These are phyloP conservation scores for Phalaenopsis equestris DNA, from an alignment of 106 monocot species.

Conservation along the genomic window DNA sequence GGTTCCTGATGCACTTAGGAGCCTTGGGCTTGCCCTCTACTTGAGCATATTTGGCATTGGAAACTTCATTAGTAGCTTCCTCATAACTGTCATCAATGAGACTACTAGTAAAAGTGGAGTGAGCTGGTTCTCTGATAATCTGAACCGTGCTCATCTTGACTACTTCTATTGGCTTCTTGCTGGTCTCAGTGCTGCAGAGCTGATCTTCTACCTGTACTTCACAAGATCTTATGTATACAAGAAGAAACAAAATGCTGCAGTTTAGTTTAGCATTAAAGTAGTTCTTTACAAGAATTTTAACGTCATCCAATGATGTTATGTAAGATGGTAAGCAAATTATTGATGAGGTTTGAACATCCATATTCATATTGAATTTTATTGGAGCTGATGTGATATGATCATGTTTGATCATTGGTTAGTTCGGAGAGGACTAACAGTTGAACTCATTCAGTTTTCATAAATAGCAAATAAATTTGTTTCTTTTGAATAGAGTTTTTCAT, in stretches of 20 bases:
- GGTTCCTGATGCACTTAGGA: slow-evolving; percentile 22
- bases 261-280: neutral
- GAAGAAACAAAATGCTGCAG: slow-evolving; percentile 2
- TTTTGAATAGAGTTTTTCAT: too few relatives aligned
- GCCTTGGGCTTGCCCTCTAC: slow-evolving; percentile 28
- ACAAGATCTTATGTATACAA: slow-evolving; percentile 12
- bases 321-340: too few relatives aligned
- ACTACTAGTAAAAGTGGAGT: neutral
- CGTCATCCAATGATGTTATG: too few relatives aligned
- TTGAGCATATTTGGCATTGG: slow-evolving; percentile 26
- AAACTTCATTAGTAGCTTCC: slow-evolving; percentile 27
- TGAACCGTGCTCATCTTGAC: slow-evolving; percentile 19
- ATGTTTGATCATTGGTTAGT: too few relatives aligned
- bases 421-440: too few relatives aligned
- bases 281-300: too few relatives aligned
- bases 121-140: slow-evolving; percentile 17
- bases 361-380: too few relatives aligned
- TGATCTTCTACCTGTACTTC: slow-evolving; percentile 13
- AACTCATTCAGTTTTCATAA: too few relatives aligned
- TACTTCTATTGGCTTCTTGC: slow-evolving; percentile 34
- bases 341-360: too few relatives aligned
- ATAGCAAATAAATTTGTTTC: too few relatives aligned
- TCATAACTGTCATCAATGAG: slow-evolving; percentile 14
- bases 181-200: slow-evolving; percentile 8
- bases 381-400: too few relatives aligned